These are phyloP conservation scores for Syzygium jambos DNA, from an alignment of 345 rosid species.

Conservation along the genomic window DNA sequence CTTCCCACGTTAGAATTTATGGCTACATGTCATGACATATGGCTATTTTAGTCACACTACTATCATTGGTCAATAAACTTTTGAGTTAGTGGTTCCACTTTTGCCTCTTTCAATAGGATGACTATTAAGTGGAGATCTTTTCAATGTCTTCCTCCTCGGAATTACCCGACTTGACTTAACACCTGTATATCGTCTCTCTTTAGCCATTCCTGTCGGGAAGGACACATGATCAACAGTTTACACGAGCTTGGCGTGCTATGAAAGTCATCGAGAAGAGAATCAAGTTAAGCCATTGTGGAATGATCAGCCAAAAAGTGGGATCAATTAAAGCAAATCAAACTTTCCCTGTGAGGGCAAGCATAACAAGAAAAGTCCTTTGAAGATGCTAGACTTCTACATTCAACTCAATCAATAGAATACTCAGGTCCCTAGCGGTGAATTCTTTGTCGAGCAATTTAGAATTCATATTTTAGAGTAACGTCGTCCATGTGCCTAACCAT, in stretches of 20 bases:
- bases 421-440: neutral
- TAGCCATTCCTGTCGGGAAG: neutral
- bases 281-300: neutral
- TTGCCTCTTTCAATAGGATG: neutral
- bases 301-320: neutral
- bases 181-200: neutral
- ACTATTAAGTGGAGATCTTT: neutral
- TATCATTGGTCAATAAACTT: neutral
- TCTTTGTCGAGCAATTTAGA: neutral
- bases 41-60: neutral
- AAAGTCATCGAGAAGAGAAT: neutral
- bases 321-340: neutral
- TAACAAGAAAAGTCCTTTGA: neutral
- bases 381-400: too few relatives aligned
- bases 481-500: too few relatives aligned
- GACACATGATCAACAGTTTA: neutral
- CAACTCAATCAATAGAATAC: neutral
- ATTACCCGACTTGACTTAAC: neutral
- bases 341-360: neutral
- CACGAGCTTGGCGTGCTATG: neutral
- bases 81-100: neutral
- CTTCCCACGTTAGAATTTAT: fast-evolving
- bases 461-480: neutral
- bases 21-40: neutral
- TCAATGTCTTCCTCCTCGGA: neutral